Percentiles rank a stretch among this genome's conserved stretches.
phyloP scores from a whole-genome alignment of 179 eudicot genomes.

The Spergularia azorica region DNA sequence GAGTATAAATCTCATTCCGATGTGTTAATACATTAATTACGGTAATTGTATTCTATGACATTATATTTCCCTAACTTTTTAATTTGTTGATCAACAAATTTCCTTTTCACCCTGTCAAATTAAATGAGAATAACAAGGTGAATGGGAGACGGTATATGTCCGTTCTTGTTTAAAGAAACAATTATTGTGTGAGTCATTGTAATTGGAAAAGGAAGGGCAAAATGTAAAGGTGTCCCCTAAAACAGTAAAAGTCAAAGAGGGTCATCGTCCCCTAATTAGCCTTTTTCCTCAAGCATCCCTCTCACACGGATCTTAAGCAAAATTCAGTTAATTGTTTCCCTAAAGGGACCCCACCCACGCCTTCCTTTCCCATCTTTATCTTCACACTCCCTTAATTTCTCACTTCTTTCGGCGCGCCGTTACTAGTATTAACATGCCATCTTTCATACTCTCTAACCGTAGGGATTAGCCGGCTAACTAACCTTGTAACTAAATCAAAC shows the following conservation, averaged over 20 bases:
- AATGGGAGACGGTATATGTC: no score
- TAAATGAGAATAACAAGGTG: no score
- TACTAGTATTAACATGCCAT: slow-evolving; percentile 1
- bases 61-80: no score
- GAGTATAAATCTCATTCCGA: no score
- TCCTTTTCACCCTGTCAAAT: no score
- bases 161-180: no score
- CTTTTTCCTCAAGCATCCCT: background rate
- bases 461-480: background rate
- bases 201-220: slow-evolving; percentile 5
- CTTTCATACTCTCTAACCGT: background rate
- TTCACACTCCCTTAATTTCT: background rate
- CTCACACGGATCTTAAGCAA: slow-evolving; percentile 16
- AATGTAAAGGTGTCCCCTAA: slow-evolving; percentile 18
- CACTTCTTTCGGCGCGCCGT: slow-evolving; percentile 24
- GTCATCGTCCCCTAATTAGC: background rate
- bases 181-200: no score
- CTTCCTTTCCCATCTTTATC: background rate
- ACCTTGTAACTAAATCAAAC: no score
- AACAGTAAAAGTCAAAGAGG: slow-evolving; percentile 22
- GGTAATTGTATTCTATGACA: no score
- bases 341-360: no score
- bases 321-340: slow-evolving; percentile 2
- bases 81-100: no score
- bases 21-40: no score